Percentiles rank a stretch among this genome's conserved stretches.
Conservation (phyloP, 805 yeast genomes). For the Brettanomyces custersianus region DNA sequence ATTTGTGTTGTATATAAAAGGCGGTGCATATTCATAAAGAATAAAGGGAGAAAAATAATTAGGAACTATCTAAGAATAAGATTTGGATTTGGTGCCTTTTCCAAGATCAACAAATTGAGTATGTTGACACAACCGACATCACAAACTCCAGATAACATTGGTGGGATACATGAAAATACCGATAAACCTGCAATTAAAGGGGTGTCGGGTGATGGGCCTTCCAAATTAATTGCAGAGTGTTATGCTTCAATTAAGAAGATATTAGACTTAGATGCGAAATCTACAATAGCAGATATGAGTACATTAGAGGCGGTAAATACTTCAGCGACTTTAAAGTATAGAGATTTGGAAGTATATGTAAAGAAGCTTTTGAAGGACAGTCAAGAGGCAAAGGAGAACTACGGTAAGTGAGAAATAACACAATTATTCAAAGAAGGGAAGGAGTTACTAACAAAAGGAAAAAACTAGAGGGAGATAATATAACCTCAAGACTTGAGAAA, state of each 20-base stretch:
- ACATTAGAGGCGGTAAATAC: conserved; percentile 48
- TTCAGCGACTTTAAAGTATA: conserved; percentile 45
- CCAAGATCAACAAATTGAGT: too few species aligned
- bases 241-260: conserved; percentile 26
- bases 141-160: too few species aligned
- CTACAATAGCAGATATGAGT: conserved; percentile 33
- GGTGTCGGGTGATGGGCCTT: conserved; percentile 10
- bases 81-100: too few species aligned
- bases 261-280: conserved; percentile 25
- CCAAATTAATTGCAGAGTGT: conserved; percentile 17
- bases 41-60: too few species aligned
- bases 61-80: too few species aligned
- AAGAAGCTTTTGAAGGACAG: conserved; percentile 14
- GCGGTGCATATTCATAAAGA: too few species aligned
- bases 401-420: conserved; percentile 1
- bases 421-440: neutral
- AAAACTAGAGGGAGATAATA: conserved; percentile 4
- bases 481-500: conserved; percentile 13
- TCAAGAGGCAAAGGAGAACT: neutral
- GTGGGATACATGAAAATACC: too few species aligned
- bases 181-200: too few species aligned
- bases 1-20: too few species aligned
- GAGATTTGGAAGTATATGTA: conserved; percentile 34
- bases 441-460: neutral
- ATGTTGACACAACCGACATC: too few species aligned